Base-by-base conservation (phyloP, 2,329 filamentous ascomycete genomes). In the Trichoderma sp. region DNA sequence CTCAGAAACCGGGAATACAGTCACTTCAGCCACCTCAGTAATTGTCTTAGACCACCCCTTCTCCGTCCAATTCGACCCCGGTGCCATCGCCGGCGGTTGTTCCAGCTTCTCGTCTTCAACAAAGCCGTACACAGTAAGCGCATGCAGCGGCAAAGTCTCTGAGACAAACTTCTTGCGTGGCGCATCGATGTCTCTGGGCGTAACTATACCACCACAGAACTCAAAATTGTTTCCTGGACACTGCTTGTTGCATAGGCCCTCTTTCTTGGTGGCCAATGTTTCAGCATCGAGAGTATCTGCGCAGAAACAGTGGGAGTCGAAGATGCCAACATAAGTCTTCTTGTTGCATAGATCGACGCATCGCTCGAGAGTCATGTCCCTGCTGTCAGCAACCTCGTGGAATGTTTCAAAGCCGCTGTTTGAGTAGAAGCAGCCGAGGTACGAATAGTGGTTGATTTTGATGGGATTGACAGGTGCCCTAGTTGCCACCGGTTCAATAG, bases 61-160 rank as follows among this genome's bases (percentile, higher is more conserved):
- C 9, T 21, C 18, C 6, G 73, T 78, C 28, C 75, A 56, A 6
- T 71, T 76, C 43, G 60, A 66, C 0, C 69, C 69, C 5, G 53
- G 73, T 18, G 74, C 78, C 79, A 78, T 78, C 24, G 75, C 78
- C 1, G 83, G 83, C 1, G 84, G 83, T 4, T 71, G 77, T 8
- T 57, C 78, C 34, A 75, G 80, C 34, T 74, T 72, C 34, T 81
- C 78, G 36, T 76, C 75, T 28, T 74, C 72, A 14, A 83, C 73
- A 70, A 80, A 77, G 58, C 79, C 83, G 77, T 86, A 87, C 14
- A 86, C 76, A 2, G 82, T 85, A 21, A 86, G 78, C 7, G 86
- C 79, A 51, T 79, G 75, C 53, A 75, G 77, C 71, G 74, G 73
- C 0, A 58, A 28, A 9, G 32, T 26, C 4, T 39, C 56, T 6